Conservation (phyloP, 805 yeast species). For the Metschnikowia dekortorum region DNA sequence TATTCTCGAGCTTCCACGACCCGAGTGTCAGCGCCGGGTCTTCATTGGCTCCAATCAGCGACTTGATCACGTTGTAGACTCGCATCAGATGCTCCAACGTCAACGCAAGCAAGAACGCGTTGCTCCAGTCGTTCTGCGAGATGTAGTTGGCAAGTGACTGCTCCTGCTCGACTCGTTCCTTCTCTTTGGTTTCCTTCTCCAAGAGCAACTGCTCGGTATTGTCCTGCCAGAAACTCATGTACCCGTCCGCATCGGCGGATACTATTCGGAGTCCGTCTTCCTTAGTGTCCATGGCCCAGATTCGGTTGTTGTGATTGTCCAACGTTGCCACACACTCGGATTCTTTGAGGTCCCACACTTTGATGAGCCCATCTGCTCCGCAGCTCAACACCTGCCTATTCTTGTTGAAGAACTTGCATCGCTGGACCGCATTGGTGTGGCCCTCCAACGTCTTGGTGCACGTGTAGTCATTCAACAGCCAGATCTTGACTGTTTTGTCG, state of each 20-base stretch:
- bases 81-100: constrained; percentile 88
- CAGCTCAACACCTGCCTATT: constrained; percentile 68
- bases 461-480: constrained; percentile 78
- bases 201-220: constrained; percentile 66
- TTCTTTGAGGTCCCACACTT: constrained; percentile 74
- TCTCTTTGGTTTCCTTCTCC: constrained; percentile 50
- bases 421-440: constrained; percentile 87
- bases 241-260: constrained; percentile 94
- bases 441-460: constrained; percentile 88
- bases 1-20: constrained; percentile 55
- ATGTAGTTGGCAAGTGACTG: constrained; percentile 79
- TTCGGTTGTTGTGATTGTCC: constrained; percentile 88
- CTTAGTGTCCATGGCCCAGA: constrained; percentile 79
- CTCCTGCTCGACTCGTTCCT: constrained; percentile 72
- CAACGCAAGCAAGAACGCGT: constrained; percentile 82
- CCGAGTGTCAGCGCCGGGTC: constrained; percentile 53
- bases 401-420: constrained; percentile 64
- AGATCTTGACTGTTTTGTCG: constrained; percentile 82
- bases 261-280: constrained; percentile 66
- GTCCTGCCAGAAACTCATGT: constrained; percentile 84
- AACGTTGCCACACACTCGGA: constrained; percentile 76
- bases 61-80: constrained; percentile 69
- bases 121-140: constrained; percentile 71
- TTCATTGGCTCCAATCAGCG: constrained; percentile 48
- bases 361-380: constrained; percentile 93